These are phyloP conservation scores for Diaporthe destruens DNA, from an alignment of 2,329 filamentous ascomycete genomes.

Conservation along the genomic window DNA sequence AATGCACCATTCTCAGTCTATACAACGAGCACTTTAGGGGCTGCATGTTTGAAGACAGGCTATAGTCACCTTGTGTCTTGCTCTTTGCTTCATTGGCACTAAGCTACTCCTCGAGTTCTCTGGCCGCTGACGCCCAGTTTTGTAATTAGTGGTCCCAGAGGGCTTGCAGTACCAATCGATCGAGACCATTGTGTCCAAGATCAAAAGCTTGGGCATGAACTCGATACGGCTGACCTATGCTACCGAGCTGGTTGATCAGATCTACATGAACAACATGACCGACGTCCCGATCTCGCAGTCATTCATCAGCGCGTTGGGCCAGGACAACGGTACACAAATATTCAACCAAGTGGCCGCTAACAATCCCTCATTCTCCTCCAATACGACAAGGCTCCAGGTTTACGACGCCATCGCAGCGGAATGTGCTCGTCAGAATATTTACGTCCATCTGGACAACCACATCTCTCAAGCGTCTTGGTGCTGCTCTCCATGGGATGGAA, in stretches of 20 bases:
- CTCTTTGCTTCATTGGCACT: too few relatives aligned
- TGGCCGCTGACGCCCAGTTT: too few relatives aligned
- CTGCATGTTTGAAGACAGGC: too few relatives aligned
- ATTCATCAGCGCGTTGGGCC: constrained; percentile 61
- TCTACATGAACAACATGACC: constrained; percentile 60
- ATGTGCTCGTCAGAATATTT: constrained; percentile 65
- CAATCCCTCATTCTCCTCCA: constrained; percentile 67
- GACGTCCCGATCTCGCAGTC: constrained; percentile 61
- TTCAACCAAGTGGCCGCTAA: constrained; percentile 65
- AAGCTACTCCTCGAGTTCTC: too few relatives aligned
- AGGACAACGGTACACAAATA: constrained; percentile 64
- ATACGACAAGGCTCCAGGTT: constrained; percentile 68
- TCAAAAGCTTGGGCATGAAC: constrained; percentile 73
- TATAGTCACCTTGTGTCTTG: too few relatives aligned
- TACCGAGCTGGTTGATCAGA: constrained; percentile 74
- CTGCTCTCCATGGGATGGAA: constrained; percentile 66
- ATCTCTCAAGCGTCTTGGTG: constrained; percentile 71
- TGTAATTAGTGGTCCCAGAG: constrained; percentile 65
- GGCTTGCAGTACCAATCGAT: constrained; percentile 73
- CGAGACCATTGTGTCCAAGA: constrained; percentile 63
- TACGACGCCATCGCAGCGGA: constrained; percentile 74
- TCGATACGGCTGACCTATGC: constrained; percentile 73
- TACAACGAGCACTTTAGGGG: too few relatives aligned
- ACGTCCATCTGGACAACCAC: constrained; percentile 72
- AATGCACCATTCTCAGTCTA: too few relatives aligned